Conservation (phyloP, 129 eudicot species). For the Artemisia annua region DNA sequence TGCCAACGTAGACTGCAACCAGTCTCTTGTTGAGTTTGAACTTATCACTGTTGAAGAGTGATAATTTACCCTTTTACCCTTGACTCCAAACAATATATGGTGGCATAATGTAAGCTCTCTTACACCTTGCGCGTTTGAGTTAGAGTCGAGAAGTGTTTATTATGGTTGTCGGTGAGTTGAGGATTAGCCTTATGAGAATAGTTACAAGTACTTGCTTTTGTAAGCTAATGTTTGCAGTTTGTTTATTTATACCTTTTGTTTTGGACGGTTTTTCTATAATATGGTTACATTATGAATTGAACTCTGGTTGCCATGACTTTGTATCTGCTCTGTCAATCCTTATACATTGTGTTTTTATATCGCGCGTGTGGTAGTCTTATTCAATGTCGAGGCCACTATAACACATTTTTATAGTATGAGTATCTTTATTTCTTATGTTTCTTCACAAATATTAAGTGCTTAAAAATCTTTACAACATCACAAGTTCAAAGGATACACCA, state of each 20-base stretch:
- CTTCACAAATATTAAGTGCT: no score
- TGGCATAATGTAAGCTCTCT: constrained; percentile 19
- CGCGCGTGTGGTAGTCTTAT: no score
- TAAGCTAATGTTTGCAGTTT: background rate
- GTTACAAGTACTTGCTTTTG: constrained; percentile 23
- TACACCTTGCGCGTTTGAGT: constrained; percentile 8
- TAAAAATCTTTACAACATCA: no score
- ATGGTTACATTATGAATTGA: background rate
- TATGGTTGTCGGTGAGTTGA: constrained; percentile 20
- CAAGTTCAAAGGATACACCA: no score
- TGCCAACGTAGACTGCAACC: constrained; percentile 61
- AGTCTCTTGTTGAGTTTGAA: constrained; percentile 68
- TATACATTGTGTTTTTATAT: no score
- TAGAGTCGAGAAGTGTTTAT: constrained; percentile 14
- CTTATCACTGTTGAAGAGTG: constrained; percentile 48
- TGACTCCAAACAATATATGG: constrained; percentile 10
- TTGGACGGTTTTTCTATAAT: constrained; percentile 8
- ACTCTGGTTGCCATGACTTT: no score
- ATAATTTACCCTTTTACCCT: constrained; percentile 23
- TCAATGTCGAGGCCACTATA: no score
- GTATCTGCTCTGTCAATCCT: no score
- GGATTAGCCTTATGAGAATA: constrained; percentile 26
- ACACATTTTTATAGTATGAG: no score
- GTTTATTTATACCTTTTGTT: constrained; percentile 29
- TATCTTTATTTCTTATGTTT: no score